Conservation (phyloP, 306 rosid species). For the Cicer pinnatifidum region DNA sequence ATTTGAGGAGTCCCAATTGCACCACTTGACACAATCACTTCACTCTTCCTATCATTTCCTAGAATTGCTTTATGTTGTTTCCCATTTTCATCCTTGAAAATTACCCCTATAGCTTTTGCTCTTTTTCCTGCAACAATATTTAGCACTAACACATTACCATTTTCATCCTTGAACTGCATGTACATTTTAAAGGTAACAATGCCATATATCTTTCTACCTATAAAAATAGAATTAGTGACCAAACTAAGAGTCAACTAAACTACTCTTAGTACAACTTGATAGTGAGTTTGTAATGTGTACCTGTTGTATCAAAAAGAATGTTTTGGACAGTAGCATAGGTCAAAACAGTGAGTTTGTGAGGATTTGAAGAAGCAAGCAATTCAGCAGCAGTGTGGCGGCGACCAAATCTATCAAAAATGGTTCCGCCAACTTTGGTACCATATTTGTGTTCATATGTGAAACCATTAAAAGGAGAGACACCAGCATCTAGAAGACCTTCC, state of each 20-base stretch:
- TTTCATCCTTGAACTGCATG: neutral
- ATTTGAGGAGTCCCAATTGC: slow-evolving; percentile 91
- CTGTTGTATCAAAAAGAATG: slow-evolving; percentile 67
- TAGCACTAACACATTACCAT: neutral
- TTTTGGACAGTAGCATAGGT: slow-evolving; percentile 82
- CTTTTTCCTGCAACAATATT: slow-evolving; percentile 53
- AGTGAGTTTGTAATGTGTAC: slow-evolving; percentile 34
- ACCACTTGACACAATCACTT: slow-evolving; percentile 77
- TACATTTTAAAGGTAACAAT: neutral
- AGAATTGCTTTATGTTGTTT: slow-evolving; percentile 67
- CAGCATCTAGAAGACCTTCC: slow-evolving; percentile 75
- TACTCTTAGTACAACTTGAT: too few species aligned
- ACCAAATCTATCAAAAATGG: slow-evolving; percentile 81
- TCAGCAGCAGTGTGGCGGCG: slow-evolving; percentile 94
- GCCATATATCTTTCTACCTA: neutral
- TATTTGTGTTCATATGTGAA: slow-evolving; percentile 89
- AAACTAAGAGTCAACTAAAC: too few species aligned
- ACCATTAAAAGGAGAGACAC: slow-evolving; percentile 87
- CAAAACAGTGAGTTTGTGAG: slow-evolving; percentile 65
- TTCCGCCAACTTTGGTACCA: slow-evolving; percentile 96
- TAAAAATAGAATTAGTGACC: too few species aligned
- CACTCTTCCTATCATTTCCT: slow-evolving; percentile 53
- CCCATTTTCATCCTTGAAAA: slow-evolving; percentile 86
- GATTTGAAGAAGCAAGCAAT: slow-evolving; percentile 70
- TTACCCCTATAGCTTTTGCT: slow-evolving; percentile 80